Evolutionary conservation across 169 alveolate species (phyloP).

Genomic region (Plasmodium malariae): DNA sequence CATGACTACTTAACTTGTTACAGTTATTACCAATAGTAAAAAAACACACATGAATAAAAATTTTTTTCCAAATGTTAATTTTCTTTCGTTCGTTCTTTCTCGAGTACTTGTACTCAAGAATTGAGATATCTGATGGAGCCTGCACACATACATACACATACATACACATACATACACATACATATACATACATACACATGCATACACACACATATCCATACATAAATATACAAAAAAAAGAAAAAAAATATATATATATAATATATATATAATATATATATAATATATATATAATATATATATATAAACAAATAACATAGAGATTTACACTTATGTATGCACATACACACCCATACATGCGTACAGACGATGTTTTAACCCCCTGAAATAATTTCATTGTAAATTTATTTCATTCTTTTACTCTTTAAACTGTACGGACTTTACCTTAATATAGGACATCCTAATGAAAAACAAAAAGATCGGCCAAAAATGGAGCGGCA

Average conservation of each 20-base stretch:
- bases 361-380: neutral
- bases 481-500: too few species aligned
- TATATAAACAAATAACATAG: too few species aligned
- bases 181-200: neutral
- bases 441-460: neutral
- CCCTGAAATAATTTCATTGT: neutral
- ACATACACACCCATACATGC: too few species aligned
- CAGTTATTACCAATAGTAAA: conserved; percentile 62
- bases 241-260: conserved; percentile 12
- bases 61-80: conserved; percentile 30
- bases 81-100: conserved; percentile 37
- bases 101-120: conserved; percentile 55
- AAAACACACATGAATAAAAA: conserved; percentile 53
- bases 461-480: neutral
- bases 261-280: too few species aligned
- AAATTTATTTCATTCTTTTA: neutral
- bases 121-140: conserved; percentile 71
- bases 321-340: too few species aligned
- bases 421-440: neutral
- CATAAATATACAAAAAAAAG: neutral
- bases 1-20: conserved; percentile 36
- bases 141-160: neutral
- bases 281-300: too few species aligned
- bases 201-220: too few species aligned
- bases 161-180: neutral